Base-by-base conservation (phyloP, 306 rosid genomes). In the Prinsepia uniflora region DNA sequence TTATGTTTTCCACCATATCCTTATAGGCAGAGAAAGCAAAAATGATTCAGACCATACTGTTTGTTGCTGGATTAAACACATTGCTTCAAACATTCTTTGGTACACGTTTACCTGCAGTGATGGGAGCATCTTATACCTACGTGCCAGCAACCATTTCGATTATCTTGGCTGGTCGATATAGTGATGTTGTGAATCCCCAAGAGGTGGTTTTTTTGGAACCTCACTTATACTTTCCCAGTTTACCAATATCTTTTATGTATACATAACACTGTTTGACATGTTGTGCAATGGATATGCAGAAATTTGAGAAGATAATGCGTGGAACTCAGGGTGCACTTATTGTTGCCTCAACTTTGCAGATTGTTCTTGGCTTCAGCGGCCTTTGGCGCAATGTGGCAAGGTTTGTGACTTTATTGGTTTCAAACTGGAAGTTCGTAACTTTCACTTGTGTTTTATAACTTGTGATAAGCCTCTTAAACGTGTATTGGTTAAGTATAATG, bases 291-390 rank as follows among this genome's bases (percentile, higher is more conserved):
- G 68, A 49, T 63, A 14, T 72, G 80, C 92, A 93, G 98, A 93
- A 87, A 82, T 93, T 93, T 45, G 91, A 87, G 86, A 90, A 57
- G 85, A 93, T 93, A 67, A 88, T 93, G 94, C 92, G 97, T 8
- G 98, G 94, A 73, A 93, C 89, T 39, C 98, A 93, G 79, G 98
- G 98, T 67, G 94, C 98, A 8, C 98, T 93, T 20, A 90, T 93
- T 80, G 92, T 93, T 67, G 96, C 98, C 74, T 93, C 98, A n/a
- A 87, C 91, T 67, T 87, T 93, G 56, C 98, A 93, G 82, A 93
- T 90, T 73, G 98, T 93, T 62, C n/a, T 93, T n/a, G 98, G 98
- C 20, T 93, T 93, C 76, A 93, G 98, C 67, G 98, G 98, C 75
- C 94, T 93, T 65, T 93, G 98, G 98, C 96, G 98, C 65, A 93